phyloP scores from a whole-genome alignment of 257 asterid genomes.

The Nemophila menziesii region DNA sequence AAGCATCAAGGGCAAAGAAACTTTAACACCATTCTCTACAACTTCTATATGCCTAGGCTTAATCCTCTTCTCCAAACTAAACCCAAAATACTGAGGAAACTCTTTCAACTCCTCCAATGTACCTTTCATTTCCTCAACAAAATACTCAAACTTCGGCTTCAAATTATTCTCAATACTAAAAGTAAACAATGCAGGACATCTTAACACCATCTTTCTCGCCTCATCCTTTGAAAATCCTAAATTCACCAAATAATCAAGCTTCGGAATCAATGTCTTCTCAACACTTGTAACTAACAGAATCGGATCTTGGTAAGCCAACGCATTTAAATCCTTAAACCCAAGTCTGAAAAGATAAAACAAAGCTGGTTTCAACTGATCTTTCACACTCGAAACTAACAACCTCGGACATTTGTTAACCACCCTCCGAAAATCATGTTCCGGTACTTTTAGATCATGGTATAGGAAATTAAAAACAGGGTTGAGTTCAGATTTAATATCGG shows the following conservation, averaged over 20 bases:
- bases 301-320: conserved; percentile 62
- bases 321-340: conserved; percentile 45
- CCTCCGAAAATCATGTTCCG: conserved; percentile 40
- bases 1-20: conserved; percentile 60
- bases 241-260: conserved; percentile 38
- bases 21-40: conserved; percentile 32
- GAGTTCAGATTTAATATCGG: conserved; percentile 48
- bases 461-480: conserved; percentile 64
- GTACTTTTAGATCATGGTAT: conserved; percentile 46
- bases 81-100: conserved; percentile 77
- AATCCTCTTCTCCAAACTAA: conserved; percentile 80
- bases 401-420: conserved; percentile 80
- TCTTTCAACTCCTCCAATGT: conserved; percentile 46
- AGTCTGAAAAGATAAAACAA: conserved; percentile 58
- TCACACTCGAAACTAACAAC: conserved; percentile 45
- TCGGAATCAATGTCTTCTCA: conserved; percentile 68
- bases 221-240: conserved; percentile 50
- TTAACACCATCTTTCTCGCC: conserved; percentile 52
- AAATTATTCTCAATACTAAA: conserved; percentile 73
- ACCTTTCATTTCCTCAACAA: conserved; percentile 46
- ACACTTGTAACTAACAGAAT: conserved; percentile 68
- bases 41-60: conserved; percentile 50
- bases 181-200: conserved; percentile 76
- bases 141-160: conserved; percentile 71
- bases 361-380: conserved; percentile 80